Evolutionary conservation across 1,284 basidiomycete genomes (phyloP), one percentile per base, ranked within the genome.

Genomic region (Takashimella tepidaria): DNA sequence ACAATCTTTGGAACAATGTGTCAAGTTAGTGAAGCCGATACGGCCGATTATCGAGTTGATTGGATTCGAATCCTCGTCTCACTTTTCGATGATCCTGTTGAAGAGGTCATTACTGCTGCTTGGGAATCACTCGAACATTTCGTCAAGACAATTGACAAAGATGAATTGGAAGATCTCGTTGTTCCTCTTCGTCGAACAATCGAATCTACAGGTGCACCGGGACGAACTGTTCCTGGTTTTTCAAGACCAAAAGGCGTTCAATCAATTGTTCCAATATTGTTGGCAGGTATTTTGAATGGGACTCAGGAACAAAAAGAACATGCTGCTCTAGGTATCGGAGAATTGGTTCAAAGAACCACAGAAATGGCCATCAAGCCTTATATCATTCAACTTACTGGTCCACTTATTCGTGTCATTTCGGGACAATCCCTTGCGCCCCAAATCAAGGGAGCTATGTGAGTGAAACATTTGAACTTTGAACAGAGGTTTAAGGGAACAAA

Each of bases 351-450:
- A 72, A 83, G 92, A 24, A 97, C 92, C 0, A 84, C 87, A 25
- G 87, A 95, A 68, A 82, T 79, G 21, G 85, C 91, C 1, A 89
- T 99, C 82, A 97, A 96, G 75, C 89, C 92, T 0, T 97, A 91
- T 74, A 91, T 97, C 57, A 93, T 97, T 11, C 88, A 90, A 27
- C 92, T 98, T 72, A 97, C 95, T 21, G 93, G 95, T 23, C 92
- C 93, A 2, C 84, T 98, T 60, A 98, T 98, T 67, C 87, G 90
- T 68, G 90, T 95, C 40, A 91, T 90, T 2, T 90, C 89, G 0
- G 86, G 89, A 16, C 88, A 86, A 48, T 84, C 86, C 0, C 89
- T 91, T 69, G 91, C 92, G 5, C 88, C 92, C 1, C 88, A 86
- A 23, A 90, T 96, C 74, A 96, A 96, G 78, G 84, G 84, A 11